Base-by-base conservation (phyloP, 2,329 filamentous ascomycete genomes). In the Monosporascus sp. region DNA sequence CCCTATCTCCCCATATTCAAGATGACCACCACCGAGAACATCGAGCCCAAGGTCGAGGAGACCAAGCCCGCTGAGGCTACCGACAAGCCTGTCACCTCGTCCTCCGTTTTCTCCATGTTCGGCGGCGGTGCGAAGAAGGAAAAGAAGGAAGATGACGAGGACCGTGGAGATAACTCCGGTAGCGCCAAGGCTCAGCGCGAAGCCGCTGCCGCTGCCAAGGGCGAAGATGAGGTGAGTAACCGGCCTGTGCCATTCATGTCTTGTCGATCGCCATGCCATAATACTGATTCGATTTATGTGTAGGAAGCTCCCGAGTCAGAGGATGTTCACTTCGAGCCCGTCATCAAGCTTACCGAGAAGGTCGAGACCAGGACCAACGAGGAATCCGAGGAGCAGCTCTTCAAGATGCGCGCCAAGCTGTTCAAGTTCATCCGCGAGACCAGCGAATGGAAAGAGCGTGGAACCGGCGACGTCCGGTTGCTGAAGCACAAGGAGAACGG, bases 361-460 rank as follows among this genome's bases (percentile, higher is more conserved):
- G 88, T 97, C 67, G 93, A 97, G 70, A 88, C 85, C 70, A 96
- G 96, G 84, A 97, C 94, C 74, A 96, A 97, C 78, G 94, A 99
- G 77, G 94, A 99, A 81, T 84, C 87, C 46, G 94, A 99, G 81
- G 92, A 97, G 79, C 90, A 96, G 79, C 81, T 85, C 40, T 99
- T 97, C 86, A 97, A 97, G 87, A 97, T 97, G 93, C 90, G 94
- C 67, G 94, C 94, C 70, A 99, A 99, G 85, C 88, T 99, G 62
- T 99, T 99, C 87, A 93, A 92, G 79, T 99, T 97, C 73, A 87
- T 96, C 75, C 85, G 89, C 65, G 91, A 96, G 51, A 84, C 82
- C 65, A 87, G 87, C 73, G 94, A 97, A 80, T 99, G 94, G 94
- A 99, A 97, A 83, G 94, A 99, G 85, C 88, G 94, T 70, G 94